These are phyloP conservation scores for Coemansia sp. DNA, from an alignment of 192 early-diverging fungal species.

Conservation along the genomic window DNA sequence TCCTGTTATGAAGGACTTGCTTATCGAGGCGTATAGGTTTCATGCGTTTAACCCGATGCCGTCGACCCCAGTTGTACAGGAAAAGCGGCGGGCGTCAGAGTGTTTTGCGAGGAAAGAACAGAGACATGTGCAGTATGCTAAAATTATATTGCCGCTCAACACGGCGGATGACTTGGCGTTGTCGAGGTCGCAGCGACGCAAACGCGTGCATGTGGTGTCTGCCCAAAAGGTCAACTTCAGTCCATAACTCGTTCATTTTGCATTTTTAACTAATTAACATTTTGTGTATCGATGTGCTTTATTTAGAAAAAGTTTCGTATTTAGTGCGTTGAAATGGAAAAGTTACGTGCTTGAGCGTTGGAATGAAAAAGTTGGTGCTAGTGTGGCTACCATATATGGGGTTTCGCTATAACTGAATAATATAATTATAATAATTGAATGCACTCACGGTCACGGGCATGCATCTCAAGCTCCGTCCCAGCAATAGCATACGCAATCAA, in stretches of 20 bases:
- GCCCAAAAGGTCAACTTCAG: conserved; percentile 20
- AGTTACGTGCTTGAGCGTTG: too few species aligned
- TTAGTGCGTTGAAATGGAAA: neutral
- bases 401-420: too few species aligned
- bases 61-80: neutral
- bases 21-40: conserved; percentile 53
- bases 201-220: conserved; percentile 24
- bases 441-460: neutral
- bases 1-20: conserved; percentile 50
- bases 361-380: neutral
- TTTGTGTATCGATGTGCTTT: neutral
- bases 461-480: neutral
- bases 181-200: conserved; percentile 45
- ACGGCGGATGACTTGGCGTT: conserved; percentile 36
- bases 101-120: conserved; percentile 15
- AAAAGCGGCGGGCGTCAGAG: conserved; percentile 21
- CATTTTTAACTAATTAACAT: neutral
- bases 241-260: neutral
- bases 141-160: conserved; percentile 49
- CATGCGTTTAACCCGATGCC: conserved; percentile 46
- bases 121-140: conserved; percentile 35
- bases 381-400: neutral
- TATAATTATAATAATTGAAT: neutral
- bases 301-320: neutral
- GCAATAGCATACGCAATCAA: neutral